Percentiles rank a stretch among this genome's conserved stretches.
Conservation (phyloP, 352 stramenopile species). For the Phytophthora cactorum region DNA sequence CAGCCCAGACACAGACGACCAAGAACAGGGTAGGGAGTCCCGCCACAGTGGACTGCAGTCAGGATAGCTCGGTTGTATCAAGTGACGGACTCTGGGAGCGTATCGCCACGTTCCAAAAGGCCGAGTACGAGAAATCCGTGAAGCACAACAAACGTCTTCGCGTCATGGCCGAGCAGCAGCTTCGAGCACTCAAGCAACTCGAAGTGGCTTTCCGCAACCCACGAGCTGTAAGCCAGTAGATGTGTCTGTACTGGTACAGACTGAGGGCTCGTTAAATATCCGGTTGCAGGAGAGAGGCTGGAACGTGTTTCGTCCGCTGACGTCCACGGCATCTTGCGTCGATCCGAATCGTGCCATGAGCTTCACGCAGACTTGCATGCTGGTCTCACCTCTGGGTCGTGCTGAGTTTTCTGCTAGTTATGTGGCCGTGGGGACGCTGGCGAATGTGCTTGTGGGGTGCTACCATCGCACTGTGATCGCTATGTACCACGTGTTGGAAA, state of each 20-base stretch:
- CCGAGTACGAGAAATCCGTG: conserved; percentile 33
- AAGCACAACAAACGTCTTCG: conserved; percentile 44
- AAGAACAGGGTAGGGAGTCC: conserved; percentile 18
- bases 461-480: conserved; percentile 39
- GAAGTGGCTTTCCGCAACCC: conserved; percentile 41
- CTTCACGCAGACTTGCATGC: conserved; percentile 39
- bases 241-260: conserved; percentile 38
- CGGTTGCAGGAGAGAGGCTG: conserved; percentile 41
- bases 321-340: conserved; percentile 18
- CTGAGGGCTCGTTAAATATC: conserved; percentile 33
- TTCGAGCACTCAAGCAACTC: conserved; percentile 41
- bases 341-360: conserved; percentile 27
- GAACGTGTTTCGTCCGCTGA: conserved; percentile 35
- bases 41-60: conserved; percentile 18
- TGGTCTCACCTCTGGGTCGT: conserved; percentile 22
- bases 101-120: conserved; percentile 39
- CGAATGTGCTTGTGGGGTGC: conserved; percentile 39
- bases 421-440: conserved; percentile 32
- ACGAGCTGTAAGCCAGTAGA: conserved; percentile 36
- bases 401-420: conserved; percentile 22
- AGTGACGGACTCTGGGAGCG: conserved; percentile 37
- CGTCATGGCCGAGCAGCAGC: conserved; percentile 40
- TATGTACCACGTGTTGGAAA: conserved; percentile 42
- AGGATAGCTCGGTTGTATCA: neutral
- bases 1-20: conserved; percentile 18